Evolutionary conservation across 352 stramenopile genomes (phyloP), one percentile per base, ranked within the genome.

Genomic region (Pythium periplocum): DNA sequence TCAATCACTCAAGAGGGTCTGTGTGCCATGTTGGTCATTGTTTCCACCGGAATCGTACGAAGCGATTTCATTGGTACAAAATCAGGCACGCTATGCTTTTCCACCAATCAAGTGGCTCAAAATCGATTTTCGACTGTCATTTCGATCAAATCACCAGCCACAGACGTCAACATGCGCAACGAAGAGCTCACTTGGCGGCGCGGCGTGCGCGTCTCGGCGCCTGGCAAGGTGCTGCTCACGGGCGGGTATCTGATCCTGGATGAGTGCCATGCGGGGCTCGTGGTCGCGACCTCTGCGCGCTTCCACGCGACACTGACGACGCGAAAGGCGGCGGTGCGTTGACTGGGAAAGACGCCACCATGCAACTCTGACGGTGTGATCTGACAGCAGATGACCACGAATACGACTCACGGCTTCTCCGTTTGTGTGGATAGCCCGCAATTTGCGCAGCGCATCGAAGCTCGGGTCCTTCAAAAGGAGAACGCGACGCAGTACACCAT

Each of bases 191-290:
- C 17, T 26, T 26, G 17, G 17, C 17, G 17, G 38, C 38, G 38
- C 4, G n/a, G 33, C 30, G 41, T 78, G 56, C 61, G 80, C 51
- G 90, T 98, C 41, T 98, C 93, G 41, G 93, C 90, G 39, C 96
- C 96, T 4, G 96, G 96, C n/a, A 99, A 99, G 68, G 88, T 98
- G 48, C 74, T 99, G 37, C 66, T 99, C 43, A 95, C 90, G 6
- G 96, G 96, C 37, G 96, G 96, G 1, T 99, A 98, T 69, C 66
- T 98, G 9, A 89, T 99, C 33, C 75, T 99, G 33, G 88, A 99
- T 58, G 77, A 86, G 26, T 62, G 78, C 3, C 95, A 97, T 68
- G 54, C 75, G 4, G 96, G 95, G 0, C 66, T 98, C 0, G 93
- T 98, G 40, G 49, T 99, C 26, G 85, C 90, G 4, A 88, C 84